Base-by-base conservation (phyloP, 192 early-diverging fungal genomes). In the Rhizoclosmatium globosum region DNA sequence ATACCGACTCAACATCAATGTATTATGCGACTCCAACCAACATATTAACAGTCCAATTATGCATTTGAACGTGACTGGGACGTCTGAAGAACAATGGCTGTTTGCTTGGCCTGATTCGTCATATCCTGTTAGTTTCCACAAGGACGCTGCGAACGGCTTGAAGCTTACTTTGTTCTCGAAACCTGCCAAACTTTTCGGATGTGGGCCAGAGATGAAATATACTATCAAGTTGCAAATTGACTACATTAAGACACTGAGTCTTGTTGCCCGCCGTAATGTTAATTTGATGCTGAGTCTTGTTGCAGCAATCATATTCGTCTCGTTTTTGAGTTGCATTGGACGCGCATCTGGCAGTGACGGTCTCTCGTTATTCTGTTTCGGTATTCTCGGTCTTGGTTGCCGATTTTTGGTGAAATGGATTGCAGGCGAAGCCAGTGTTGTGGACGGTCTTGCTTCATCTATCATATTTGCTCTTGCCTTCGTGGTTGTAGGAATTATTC, bases 31-130 rank as follows among this genome's bases (percentile, higher is more conserved):
- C 39, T 17, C 41, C 9, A 19, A 31, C 68, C 47, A 47, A 4
- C 64, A 31, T 65, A 38, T 19, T 46, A 47, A 19, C 13, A 69
- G 39, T 69, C 70, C 48, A 44, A 17, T 69, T 44, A 17, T 72
- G n/a, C 41, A 57, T 42, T 9, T 72, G 19, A 72, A 57, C 38
- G 70, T 72, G 17, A 72, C 70, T 19, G 70, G 70, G 23, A 57
- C 70, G 17, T 44, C 70, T 38, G 70, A 72, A 72, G 31, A 46
- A 4, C 56, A 57, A 44, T 57, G 7, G 9, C 41, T 72, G 0
- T 72, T 58, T 38, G 48, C 53, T 13, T 72, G 47, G 48, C 48
- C 48, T 21, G 48, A 57, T 43, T 15, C 6, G 9, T 39, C 17
- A 7, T 11, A 57, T 7, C 70, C 50, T 19, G 9, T 72, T 7